Evolutionary conservation across 2,329 filamentous ascomycete genomes (phyloP).

Genomic region (Clarireedia homoeocarpa): DNA sequence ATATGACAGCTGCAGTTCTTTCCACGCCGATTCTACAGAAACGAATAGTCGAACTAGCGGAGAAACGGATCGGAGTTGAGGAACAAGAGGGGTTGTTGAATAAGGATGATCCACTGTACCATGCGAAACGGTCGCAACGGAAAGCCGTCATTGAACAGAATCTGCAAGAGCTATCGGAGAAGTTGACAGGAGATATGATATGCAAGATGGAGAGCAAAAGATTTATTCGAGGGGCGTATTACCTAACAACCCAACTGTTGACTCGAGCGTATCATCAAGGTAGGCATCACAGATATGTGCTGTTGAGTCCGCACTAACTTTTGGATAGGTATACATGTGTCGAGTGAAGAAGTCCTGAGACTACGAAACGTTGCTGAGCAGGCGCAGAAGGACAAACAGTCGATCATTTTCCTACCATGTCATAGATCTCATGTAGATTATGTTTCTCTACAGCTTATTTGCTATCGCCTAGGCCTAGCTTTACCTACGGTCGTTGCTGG

Average conservation of each 20-base stretch:
- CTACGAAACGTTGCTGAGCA: conserved; percentile 74
- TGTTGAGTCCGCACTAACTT: neutral
- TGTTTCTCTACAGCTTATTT: conserved; percentile 88
- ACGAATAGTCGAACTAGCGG: conserved; percentile 70
- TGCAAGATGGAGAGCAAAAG: conserved; percentile 96
- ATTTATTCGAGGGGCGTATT: conserved; percentile 90
- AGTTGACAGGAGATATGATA: conserved; percentile 91
- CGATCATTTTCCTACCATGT: conserved; percentile 90
- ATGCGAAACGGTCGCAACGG: conserved; percentile 44
- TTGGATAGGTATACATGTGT: conserved; percentile 69
- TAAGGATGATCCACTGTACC: conserved; percentile 46
- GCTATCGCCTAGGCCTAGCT: conserved; percentile 83
- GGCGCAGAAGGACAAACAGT: conserved; percentile 81
- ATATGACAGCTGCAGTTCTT: conserved; percentile 75
- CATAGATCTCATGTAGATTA: conserved; percentile 96
- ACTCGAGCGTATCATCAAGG: conserved; percentile 94
- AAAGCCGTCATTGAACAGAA: conserved; percentile 61
- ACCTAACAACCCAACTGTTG: conserved; percentile 76
- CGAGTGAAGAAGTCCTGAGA: conserved; percentile 83
- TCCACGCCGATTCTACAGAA: conserved; percentile 65
- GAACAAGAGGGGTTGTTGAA: conserved; percentile 63
- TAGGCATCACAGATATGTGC: conserved; percentile 17
- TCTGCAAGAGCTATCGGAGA: conserved; percentile 73
- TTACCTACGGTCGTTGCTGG: conserved; percentile 89
- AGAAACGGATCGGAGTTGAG: conserved; percentile 66